A percentile compares a stretch with the other conserved stretches of the same genome.
Conservation (phyloP, 306 rosid species). For the Dalbergia cochinchinensis region DNA sequence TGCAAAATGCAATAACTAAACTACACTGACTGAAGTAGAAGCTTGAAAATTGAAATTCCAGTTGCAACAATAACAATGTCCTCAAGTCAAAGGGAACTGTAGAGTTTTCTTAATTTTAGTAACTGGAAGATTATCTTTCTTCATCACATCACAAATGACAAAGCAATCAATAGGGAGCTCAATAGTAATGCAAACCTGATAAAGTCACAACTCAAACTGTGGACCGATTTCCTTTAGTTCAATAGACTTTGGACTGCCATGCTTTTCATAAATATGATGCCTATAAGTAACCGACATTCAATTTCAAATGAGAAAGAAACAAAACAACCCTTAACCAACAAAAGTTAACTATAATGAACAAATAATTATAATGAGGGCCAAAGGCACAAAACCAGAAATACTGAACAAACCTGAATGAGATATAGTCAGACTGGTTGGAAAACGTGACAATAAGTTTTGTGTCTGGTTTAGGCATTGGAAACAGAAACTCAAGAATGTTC, state of each 20-base stretch:
- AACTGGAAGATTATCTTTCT: conserved; percentile 22
- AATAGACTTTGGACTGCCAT: conserved; percentile 78
- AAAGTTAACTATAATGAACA: conserved; percentile 1
- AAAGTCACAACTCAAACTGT: conserved; percentile 85
- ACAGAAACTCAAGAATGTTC: conserved; percentile 83
- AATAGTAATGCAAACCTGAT: conserved; percentile 63
- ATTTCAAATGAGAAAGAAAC: conserved; percentile 25
- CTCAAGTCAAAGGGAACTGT: neutral
- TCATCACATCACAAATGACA: neutral
- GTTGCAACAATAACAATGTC: neutral
- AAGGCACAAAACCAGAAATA: conserved; percentile 17
- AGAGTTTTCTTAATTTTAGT: conserved; percentile 1
- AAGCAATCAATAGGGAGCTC: conserved; percentile 32
- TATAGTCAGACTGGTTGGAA: conserved; percentile 79
- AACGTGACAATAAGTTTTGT: conserved; percentile 86
- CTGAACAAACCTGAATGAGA: conserved; percentile 87
- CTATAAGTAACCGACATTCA: conserved; percentile 46
- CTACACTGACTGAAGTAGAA: no score
- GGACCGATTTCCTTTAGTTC: conserved; percentile 97
- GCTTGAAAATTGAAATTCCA: conserved; percentile 5
- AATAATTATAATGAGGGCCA: conserved; percentile 1
- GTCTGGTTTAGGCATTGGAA: conserved; percentile 95
- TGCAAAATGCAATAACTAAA: no score
- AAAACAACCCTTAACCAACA: neutral
- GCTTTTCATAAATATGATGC: conserved; percentile 91